These are phyloP conservation scores for Fusarium sp. DNA, from an alignment of 2,329 filamentous ascomycete genomes.

Conservation along the genomic window DNA sequence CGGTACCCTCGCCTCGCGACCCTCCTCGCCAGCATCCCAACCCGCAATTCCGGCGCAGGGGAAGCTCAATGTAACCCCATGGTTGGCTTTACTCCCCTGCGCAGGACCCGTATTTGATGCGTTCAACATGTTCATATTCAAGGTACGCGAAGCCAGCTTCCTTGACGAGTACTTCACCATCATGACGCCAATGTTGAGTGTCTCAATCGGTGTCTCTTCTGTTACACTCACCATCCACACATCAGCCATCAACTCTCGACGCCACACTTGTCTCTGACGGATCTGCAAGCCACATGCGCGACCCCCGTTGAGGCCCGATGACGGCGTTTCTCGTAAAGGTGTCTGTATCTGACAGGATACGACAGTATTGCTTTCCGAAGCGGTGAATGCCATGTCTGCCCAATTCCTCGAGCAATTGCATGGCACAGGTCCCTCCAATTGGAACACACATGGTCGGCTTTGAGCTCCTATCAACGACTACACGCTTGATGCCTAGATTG, in stretches of 20 bases:
- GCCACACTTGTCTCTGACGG: slow-evolving; percentile 11
- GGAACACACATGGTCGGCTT: background rate
- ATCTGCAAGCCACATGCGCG: slow-evolving; percentile 12
- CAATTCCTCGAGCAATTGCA: background rate
- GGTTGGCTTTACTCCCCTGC: background rate
- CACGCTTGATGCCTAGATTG: background rate
- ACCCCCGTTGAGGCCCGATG: background rate
- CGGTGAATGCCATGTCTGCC: background rate
- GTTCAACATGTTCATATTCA: background rate
- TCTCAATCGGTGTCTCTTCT: background rate
- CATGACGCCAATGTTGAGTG: background rate
- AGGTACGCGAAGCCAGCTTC: background rate
- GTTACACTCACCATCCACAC: background rate
- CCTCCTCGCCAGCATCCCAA: background rate
- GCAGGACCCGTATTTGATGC: background rate
- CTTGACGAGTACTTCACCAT: background rate
- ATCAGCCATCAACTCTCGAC: slow-evolving; percentile 3
- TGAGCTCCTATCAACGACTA: background rate
- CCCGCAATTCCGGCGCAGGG: background rate
- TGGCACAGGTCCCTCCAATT: background rate
- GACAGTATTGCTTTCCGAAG: background rate
- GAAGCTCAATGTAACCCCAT: background rate
- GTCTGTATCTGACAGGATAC: background rate
- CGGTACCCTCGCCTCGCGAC: background rate
- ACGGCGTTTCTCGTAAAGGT: background rate